phyloP scores from a whole-genome alignment of 192 early-diverging fungal genomes.

The Chytriomyces confervae region DNA sequence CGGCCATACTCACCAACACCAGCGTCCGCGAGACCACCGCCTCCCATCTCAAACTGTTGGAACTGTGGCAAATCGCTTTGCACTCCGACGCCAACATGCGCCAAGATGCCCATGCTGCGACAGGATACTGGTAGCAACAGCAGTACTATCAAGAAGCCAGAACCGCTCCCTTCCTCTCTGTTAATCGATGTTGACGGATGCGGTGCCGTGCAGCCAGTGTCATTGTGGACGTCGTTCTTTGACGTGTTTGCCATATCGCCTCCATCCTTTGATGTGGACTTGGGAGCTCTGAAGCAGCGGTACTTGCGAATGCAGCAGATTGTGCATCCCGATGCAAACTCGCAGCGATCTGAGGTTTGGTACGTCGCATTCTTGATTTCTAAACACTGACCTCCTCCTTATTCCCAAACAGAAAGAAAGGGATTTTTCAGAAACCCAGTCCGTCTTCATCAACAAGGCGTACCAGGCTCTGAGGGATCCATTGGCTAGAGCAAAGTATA shows the following conservation, averaged over 20 bases:
- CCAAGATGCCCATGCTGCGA: not conserved
- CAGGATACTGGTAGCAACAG: not conserved
- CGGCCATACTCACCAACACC: too few relatives aligned
- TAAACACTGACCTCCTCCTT: not conserved
- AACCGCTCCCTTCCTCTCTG: not conserved
- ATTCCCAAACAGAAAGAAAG: conserved; percentile 60
- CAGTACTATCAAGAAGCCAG: not conserved
- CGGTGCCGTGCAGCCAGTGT: conserved; percentile 31
- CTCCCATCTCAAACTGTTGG: conserved; percentile 23
- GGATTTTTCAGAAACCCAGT: conserved; percentile 70
- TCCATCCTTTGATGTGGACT: conserved; percentile 70
- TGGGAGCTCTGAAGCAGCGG: conserved; percentile 58
- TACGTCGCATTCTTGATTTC: not conserved
- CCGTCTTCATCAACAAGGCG: conserved; percentile 86
- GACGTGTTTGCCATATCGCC: conserved; percentile 12
- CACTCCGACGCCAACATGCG: conserved; percentile 23
- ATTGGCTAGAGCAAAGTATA: conserved; percentile 79
- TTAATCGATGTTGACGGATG: not conserved
- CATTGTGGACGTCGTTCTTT: conserved; percentile 28
- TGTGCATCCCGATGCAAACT: conserved; percentile 86
- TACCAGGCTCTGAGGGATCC: conserved; percentile 81
- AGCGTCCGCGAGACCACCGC: not conserved
- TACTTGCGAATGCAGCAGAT: conserved; percentile 81
- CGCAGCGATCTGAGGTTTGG: conserved; percentile 62
- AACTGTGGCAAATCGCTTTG: conserved; percentile 32